Evolutionary conservation across 352 stramenopile species (phyloP).

Genomic region (Plasmopara muralis): DNA sequence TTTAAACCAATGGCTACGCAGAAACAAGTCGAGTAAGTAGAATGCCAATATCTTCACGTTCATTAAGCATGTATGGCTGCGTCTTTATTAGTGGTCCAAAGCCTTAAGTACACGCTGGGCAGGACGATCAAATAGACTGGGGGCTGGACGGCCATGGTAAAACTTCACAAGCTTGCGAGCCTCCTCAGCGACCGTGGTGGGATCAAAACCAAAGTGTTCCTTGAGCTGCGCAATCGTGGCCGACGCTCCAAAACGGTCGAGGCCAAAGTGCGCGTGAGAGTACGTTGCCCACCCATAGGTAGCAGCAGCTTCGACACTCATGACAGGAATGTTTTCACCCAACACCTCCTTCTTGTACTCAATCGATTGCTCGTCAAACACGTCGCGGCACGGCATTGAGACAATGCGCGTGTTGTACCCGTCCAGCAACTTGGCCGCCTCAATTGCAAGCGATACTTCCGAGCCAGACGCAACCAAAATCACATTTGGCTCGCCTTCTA

Average conservation of each 20-base stretch:
- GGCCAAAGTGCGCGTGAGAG: conserved; percentile 90
- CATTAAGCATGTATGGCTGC: neutral
- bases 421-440: conserved; percentile 89
- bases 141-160: conserved; percentile 72
- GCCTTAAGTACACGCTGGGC: conserved; percentile 58
- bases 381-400: conserved; percentile 95
- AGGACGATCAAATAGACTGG: conserved; percentile 72
- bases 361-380: conserved; percentile 94
- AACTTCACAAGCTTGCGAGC: conserved; percentile 90
- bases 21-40: too few relatives aligned
- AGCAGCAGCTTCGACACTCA: conserved; percentile 94
- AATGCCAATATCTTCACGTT: neutral
- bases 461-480: conserved; percentile 92
- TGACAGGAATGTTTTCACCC: conserved; percentile 88
- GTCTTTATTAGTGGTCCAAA: conserved; percentile 37
- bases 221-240: conserved; percentile 87
- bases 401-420: conserved; percentile 90
- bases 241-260: conserved; percentile 86
- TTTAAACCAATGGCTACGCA: too few relatives aligned
- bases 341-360: conserved; percentile 96
- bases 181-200: conserved; percentile 90
- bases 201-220: conserved; percentile 94
- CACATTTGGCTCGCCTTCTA: conserved; percentile 80
- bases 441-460: conserved; percentile 93
- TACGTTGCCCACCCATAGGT: conserved; percentile 95